Conservation (phyloP, 257 asterid genomes). For the Plantago elongata region DNA sequence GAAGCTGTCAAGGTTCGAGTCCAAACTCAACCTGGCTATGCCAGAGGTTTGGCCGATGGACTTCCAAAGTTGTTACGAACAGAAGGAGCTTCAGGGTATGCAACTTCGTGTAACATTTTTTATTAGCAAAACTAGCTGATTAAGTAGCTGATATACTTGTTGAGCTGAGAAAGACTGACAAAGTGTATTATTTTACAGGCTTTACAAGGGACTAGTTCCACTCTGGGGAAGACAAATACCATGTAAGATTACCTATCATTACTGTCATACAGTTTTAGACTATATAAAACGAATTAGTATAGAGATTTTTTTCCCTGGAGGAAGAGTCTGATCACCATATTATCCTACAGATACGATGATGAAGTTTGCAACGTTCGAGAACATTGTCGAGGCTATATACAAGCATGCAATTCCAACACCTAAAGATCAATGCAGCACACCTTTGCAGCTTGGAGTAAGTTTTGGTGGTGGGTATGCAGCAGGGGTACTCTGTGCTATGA, state of each 20-base stretch:
- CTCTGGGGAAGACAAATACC: constrained; percentile 69
- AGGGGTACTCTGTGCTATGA: constrained; percentile 44
- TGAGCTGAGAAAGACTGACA: not conserved
- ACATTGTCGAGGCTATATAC: constrained; percentile 44
- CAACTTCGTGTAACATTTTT: not conserved
- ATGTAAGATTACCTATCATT: constrained; percentile 28
- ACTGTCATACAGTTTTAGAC: not conserved
- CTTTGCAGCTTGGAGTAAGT: constrained; percentile 47
- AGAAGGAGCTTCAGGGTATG: constrained; percentile 50
- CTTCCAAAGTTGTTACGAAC: constrained; percentile 42
- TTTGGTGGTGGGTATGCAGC: constrained; percentile 53
- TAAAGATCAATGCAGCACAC: constrained; percentile 45
- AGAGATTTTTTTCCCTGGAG: too few relatives aligned
- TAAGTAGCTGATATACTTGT: not conserved
- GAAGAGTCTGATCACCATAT: not conserved
- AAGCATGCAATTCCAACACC: constrained; percentile 44
- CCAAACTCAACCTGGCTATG: constrained; percentile 58
- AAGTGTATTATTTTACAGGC: constrained; percentile 25
- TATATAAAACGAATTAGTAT: too few relatives aligned
- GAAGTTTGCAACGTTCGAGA: constrained; percentile 57
- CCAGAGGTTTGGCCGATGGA: constrained; percentile 52
- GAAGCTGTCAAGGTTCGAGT: constrained; percentile 63
- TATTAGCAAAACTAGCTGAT: not conserved
- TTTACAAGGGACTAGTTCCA: constrained; percentile 49
- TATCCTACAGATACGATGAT: constrained; percentile 49